Base-by-base conservation (phyloP, 441 rosid species). In the Populus hybrid region DNA sequence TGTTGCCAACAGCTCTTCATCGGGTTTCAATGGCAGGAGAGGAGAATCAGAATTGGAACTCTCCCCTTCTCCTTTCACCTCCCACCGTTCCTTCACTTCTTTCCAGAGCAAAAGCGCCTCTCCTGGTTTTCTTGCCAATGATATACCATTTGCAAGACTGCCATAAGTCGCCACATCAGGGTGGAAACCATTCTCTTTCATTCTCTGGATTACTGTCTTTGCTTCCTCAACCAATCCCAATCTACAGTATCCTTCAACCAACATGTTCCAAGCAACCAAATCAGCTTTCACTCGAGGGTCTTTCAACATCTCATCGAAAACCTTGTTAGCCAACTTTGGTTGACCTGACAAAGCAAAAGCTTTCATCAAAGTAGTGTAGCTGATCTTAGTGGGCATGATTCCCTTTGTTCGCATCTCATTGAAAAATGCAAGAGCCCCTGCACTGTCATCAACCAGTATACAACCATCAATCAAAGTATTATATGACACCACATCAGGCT, bases 341-440 rank as follows among this genome's bases (percentile, higher is more conserved):
- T 94, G 98, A 66, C 92, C 94, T 0, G 98, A 91, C 56, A 87
- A 74, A 33, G 93, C 97, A 74, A 94, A 96, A 68, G 98, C 97
- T 88, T 96, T 96, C 98, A 94, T 94, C 89, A 94, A 76, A 45
- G 99, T 94, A 9, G 99, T 94, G 85, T 96, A 94, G 77, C 99
- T 96, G 73, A 94, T 84, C 89, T 96, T 96, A 20, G 94, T 90
- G 2, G 99, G 98, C 78, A 92, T 87, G 63, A 96, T 93, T 73
- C 92, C 97, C 80, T 75, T 88, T 0, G 86, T 82, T 77, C 99
- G 86, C 98, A 96, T 96, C 84, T 96, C 93, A 50, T 94, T 93
- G 82, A 94, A 96, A 78, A 88, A 89, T 4, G 87, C 80, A 18
- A 96, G 86, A 61, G 98, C 99, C 45, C 93, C 95, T 23, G 96